These are phyloP conservation scores for Saprolegnia parasitica DNA, from an alignment of 352 stramenopile species.

Conservation along the genomic window DNA sequence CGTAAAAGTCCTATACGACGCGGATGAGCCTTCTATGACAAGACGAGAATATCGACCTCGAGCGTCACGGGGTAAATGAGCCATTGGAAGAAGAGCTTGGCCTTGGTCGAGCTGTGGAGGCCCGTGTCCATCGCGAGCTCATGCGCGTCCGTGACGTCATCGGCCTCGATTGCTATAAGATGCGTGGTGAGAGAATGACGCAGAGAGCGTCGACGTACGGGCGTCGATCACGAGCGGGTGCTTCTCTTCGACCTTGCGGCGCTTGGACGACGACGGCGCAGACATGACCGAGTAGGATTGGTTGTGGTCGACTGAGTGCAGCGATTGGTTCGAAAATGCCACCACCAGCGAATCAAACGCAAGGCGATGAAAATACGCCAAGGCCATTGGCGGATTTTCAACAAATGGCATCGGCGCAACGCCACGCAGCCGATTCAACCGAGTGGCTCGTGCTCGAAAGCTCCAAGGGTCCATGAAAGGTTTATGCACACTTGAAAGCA, in stretches of 20 bases:
- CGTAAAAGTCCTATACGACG: conserved; percentile 80
- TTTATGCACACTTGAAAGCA: no score
- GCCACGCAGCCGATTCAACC: no score
- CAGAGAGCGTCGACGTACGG: not conserved
- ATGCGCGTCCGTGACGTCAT: conserved; percentile 56
- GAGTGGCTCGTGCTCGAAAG: no score
- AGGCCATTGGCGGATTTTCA: no score
- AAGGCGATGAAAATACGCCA: no score
- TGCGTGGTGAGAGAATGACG: not conserved
- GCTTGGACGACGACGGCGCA: conserved; percentile 2
- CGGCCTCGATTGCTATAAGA: conserved; percentile 22
- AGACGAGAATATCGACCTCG: no score
- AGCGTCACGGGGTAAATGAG: conserved; percentile 75
- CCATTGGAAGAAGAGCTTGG: conserved; percentile 77
- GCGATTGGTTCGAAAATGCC: not conserved
- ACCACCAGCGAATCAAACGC: no score
- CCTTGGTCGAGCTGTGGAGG: conserved; percentile 63
- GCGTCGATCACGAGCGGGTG: conserved; percentile 21
- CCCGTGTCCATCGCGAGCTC: conserved; percentile 52
- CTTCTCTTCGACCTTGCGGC: conserved; percentile 23
- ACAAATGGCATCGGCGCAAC: no score
- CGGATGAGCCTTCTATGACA: no score
- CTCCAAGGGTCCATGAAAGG: no score
- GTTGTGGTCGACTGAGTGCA: not conserved
- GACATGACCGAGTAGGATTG: conserved; percentile 11